These are phyloP conservation scores for Colletotrichum sojae DNA, from an alignment of 2,329 filamentous ascomycete genomes.

Conservation along the genomic window DNA sequence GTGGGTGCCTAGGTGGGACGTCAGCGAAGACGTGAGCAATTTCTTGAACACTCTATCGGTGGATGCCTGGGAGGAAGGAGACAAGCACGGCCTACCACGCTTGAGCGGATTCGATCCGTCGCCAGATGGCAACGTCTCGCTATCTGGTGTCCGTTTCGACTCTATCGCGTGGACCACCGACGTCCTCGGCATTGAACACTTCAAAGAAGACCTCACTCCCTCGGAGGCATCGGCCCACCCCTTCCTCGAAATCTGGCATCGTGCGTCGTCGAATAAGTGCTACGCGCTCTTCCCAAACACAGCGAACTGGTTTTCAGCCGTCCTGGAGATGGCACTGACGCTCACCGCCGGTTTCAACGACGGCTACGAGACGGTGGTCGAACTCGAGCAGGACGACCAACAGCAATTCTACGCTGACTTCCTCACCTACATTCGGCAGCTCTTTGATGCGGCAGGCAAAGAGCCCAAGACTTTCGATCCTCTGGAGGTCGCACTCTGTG, in stretches of 20 bases:
- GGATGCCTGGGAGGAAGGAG: background rate
- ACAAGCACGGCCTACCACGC: constrained; percentile 10
- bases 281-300: background rate
- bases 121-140: constrained; percentile 4
- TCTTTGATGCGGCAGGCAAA: background rate
- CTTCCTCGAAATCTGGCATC: constrained; percentile 17
- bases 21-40: background rate
- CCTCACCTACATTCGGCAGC: background rate
- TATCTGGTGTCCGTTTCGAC: constrained; percentile 19
- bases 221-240: background rate
- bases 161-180: constrained; percentile 14
- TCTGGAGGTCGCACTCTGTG: constrained; percentile 7
- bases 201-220: background rate
- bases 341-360: constrained; percentile 17
- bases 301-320: background rate
- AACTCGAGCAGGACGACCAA: background rate
- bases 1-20: constrained; percentile 17
- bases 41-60: background rate
- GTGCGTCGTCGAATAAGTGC: background rate
- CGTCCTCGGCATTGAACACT: constrained; percentile 7
- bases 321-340: constrained; percentile 14
- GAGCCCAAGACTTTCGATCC: background rate
- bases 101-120: background rate
- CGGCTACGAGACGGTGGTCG: constrained; percentile 3
- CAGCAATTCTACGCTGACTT: constrained; percentile 21